Conservation (phyloP, 2,329 filamentous ascomycete genomes). For the Coniochaeta prunicola region DNA sequence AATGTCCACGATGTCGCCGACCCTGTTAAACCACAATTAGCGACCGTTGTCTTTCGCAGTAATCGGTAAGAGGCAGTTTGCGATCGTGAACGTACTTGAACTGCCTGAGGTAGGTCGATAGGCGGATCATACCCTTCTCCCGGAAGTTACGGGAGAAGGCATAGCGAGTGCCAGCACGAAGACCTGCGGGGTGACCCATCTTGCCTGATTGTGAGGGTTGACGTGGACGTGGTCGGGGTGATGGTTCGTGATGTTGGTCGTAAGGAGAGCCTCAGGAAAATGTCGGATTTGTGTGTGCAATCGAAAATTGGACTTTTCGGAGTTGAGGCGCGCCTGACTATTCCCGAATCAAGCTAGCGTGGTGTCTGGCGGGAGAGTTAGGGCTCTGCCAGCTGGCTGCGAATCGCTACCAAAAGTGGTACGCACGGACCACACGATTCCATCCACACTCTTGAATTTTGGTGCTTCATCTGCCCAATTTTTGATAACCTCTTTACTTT, state of each 20-base stretch:
- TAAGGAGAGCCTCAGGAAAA: conserved; percentile 13
- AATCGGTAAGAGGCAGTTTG: background rate
- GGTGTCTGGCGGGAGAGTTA: background rate
- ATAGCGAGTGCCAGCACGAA: conserved; percentile 82
- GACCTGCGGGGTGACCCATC: conserved; percentile 85
- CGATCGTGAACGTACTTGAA: conserved; percentile 62
- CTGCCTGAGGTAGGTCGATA: conserved; percentile 89
- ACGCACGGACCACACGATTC: background rate
- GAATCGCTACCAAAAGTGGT: background rate
- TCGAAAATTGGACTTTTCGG: conserved; percentile 18
- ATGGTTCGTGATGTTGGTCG: conserved; percentile 20
- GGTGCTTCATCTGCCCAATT: background rate
- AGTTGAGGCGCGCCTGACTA: background rate
- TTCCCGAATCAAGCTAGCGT: background rate
- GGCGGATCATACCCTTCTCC: conserved; percentile 86
- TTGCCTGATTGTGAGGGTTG: conserved; percentile 40
- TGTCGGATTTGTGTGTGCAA: conserved; percentile 25
- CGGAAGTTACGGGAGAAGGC: conserved; percentile 93
- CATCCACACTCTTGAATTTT: conserved; percentile 1
- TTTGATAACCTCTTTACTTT: background rate
- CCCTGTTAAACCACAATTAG: conserved; percentile 50
- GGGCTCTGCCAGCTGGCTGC: conserved; percentile 2
- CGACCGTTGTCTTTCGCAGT: background rate
- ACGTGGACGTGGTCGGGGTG: conserved; percentile 21
- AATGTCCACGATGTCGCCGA: conserved; percentile 98